These are phyloP conservation scores for Cyberlindnera veronae DNA, from an alignment of 805 yeast genomes.

Conservation along the genomic window DNA sequence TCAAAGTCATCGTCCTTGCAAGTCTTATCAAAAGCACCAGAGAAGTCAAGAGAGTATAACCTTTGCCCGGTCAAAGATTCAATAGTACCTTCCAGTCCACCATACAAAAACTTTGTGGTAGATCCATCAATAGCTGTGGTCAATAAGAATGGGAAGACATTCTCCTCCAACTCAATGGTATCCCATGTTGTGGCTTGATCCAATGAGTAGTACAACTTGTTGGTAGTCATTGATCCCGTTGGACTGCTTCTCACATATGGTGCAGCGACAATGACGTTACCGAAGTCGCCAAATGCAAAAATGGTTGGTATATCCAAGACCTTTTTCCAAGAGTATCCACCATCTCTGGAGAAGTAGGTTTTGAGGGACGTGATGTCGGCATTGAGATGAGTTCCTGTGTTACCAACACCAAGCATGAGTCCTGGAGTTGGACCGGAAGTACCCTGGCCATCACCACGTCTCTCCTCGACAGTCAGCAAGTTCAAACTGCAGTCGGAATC, in stretches of 20 bases:
- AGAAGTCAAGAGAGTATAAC: constrained; percentile 48
- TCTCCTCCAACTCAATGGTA: constrained; percentile 41
- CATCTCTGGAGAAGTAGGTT: constrained; percentile 72
- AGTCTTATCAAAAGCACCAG: constrained; percentile 47
- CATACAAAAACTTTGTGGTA: constrained; percentile 54
- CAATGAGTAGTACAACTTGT: constrained; percentile 50
- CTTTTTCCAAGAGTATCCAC: constrained; percentile 69
- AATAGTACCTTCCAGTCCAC: constrained; percentile 34
- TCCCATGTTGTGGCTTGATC: constrained; percentile 75
- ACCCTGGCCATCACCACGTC: constrained; percentile 29
- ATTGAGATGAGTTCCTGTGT: constrained; percentile 27
- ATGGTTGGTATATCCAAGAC: constrained; percentile 49
- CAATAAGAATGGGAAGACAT: constrained; percentile 40
- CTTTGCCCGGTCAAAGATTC: constrained; percentile 11
- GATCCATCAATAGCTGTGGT: constrained; percentile 71
- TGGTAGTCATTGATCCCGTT: constrained; percentile 24
- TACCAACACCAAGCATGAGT: constrained; percentile 40
- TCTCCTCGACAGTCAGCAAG: constrained; percentile 32
- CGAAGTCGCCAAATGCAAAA: constrained; percentile 72
- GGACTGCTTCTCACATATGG: constrained; percentile 29
- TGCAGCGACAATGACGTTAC: constrained; percentile 65
- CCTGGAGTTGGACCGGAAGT: constrained; percentile 41
- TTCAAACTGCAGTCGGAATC: constrained; percentile 33
- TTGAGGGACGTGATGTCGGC: constrained; percentile 24
- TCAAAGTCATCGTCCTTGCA: constrained; percentile 56